Evolutionary conservation across 2,329 filamentous ascomycete genomes (phyloP), one percentile per base, ranked within the genome.

Genomic region (Penicillium sp.): DNA sequence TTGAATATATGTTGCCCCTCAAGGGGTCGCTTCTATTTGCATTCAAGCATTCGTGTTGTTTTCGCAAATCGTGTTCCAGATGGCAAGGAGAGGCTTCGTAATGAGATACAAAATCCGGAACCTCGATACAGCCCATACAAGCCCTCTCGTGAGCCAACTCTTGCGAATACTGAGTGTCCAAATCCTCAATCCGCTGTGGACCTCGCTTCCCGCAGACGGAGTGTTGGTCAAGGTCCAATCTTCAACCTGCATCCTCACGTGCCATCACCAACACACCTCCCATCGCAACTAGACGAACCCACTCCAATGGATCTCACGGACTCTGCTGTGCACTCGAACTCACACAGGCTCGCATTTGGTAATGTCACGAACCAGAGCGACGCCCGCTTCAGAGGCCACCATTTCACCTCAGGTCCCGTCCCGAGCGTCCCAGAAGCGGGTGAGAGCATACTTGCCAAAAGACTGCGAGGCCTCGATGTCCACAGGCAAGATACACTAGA

Each of bases 11-110:
- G 93, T 74, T 93, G 88, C 66, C 89, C 91, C 1, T 85, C 87
- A 0, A 89, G 87, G 59, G 91, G 90, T 5, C 86, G 92, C 11
- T 96, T 87, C 71, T 97, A 92, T 66, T 79, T 99, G 5, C 94
- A 97, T 77, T 95, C 94, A 66, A 91, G 86, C 64, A 89, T 97
- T 55, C 87, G 94, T 13, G 91, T 97, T 34, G 93, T 99, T 3
- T 99, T 99, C 71, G 94, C 94, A 50, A 97, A 97, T 69, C 86
- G 94, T 24, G 93, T 97, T 0, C 93, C 94, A 0, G 94, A 97
- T 65, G 93, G 91, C 39, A 96, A 97, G 70, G 93, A 97, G 74
- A 93, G 88, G 68, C 81, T 99, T 38, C 83, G 88, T 31, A 97
- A 95, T 67, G 94, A 99, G 71, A 88, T 93, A 5, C 92, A 94